A percentile compares a stretch with the other conserved stretches of the same genome.
Conservation (phyloP, 2,329 filamentous ascomycete species). For the Fusarium sp. region DNA sequence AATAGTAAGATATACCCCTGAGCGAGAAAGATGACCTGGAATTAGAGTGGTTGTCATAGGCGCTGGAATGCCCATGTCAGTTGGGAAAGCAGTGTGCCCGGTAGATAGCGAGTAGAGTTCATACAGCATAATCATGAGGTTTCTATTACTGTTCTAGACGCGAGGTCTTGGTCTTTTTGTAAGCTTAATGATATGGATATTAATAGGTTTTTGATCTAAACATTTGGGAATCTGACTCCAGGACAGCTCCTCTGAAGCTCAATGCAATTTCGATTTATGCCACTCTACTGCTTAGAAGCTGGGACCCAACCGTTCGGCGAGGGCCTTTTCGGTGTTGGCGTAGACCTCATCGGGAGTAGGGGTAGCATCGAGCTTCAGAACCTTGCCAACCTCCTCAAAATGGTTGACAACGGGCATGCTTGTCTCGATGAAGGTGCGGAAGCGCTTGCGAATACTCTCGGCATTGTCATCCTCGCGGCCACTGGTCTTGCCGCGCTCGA, state of each 20-base stretch:
- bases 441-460: constrained; percentile 96
- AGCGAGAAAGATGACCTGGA: not conserved
- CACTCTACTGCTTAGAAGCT: constrained; percentile 41
- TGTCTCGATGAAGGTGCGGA: constrained; percentile 92
- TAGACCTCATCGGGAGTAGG: constrained; percentile 72
- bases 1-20: constrained; percentile 32
- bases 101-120: not conserved
- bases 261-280: constrained; percentile 15
- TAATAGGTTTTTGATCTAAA: constrained; percentile 26
- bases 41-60: not conserved
- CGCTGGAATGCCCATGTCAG: not conserved
- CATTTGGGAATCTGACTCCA: constrained; percentile 24
- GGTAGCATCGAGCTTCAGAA: constrained; percentile 83
- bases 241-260: constrained; percentile 27
- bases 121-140: constrained; percentile 2
- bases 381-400: constrained; percentile 79
- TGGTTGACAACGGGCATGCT: constrained; percentile 97
- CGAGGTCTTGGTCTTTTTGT: constrained; percentile 17
- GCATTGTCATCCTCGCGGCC: constrained; percentile 93
- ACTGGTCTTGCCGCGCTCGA: constrained; percentile 92
- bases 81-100: not conserved
- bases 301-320: constrained; percentile 62
- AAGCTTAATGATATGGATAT: constrained; percentile 23
- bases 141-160: constrained; percentile 20
- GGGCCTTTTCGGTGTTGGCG: constrained; percentile 61